Conservation (phyloP, 1,139 yeast genomes). For the Debaryomyces subglobosus region DNA sequence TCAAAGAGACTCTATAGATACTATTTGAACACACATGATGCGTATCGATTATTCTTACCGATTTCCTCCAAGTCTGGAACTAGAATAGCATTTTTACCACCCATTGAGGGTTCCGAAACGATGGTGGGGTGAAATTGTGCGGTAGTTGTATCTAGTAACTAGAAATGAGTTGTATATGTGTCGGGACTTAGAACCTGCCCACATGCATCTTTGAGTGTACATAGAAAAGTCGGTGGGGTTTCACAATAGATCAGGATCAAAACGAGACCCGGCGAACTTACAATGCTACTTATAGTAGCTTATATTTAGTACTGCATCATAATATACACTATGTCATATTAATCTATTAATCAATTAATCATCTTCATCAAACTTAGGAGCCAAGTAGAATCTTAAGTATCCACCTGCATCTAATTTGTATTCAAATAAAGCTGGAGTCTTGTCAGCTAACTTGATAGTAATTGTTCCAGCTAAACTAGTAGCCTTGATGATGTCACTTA, state of each 20-base stretch:
- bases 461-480: slow-evolving; percentile 75
- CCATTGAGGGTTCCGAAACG: slow-evolving; percentile 7
- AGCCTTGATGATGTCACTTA: slow-evolving; percentile 90
- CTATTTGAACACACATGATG: slow-evolving; percentile 91
- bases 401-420: slow-evolving; percentile 88
- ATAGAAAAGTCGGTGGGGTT: neutral
- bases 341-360: slow-evolving; percentile 57
- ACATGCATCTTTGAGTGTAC: neutral
- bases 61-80: slow-evolving; percentile 31
- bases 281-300: neutral
- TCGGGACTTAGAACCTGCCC: neutral
- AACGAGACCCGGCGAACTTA: neutral
- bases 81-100: slow-evolving; percentile 37
- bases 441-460: slow-evolving; percentile 84
- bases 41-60: slow-evolving; percentile 70
- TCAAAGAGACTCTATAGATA: slow-evolving; percentile 82
- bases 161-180: neutral
- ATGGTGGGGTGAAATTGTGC: neutral
- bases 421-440: slow-evolving; percentile 93
- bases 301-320: slow-evolving; percentile 1
- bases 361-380: slow-evolving; percentile 95
- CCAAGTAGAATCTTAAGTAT: slow-evolving; percentile 90
- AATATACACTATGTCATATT: slow-evolving; percentile 6
- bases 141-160: neutral
- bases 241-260: neutral